Evolutionary conservation across 306 rosid genomes (phyloP), one percentile per base, ranked within the genome.

Genomic region (Ammopiptanthus mongolicus): DNA sequence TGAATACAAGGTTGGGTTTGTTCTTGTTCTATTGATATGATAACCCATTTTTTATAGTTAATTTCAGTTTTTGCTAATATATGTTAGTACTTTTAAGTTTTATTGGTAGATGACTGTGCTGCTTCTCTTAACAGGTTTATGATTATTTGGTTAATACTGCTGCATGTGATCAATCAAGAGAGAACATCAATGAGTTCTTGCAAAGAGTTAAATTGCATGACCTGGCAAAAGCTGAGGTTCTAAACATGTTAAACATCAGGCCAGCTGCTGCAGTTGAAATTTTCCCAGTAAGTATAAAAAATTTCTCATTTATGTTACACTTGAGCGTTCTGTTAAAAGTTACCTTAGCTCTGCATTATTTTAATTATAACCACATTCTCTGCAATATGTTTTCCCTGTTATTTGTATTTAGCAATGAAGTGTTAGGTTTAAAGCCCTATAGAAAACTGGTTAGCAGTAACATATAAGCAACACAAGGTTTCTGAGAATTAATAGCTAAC

Each of bases 151-250:
- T 74, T 80, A 52, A 53, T 19, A 88, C 86, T 75, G 75, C 89
- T 69, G 92, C 91, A 29, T 14, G 71, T 73, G 48, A 47, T 78
- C 96, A 89, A 80, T 85, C 88, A 25, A 88, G 78, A 63, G 90
- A 89, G 79, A 65, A 37, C 65, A 41, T 91, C 79, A 25, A 50
- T 5, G 91, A 83, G 50, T 91, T 91, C 81, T 46, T 85, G 69
- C 78, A 59, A 25, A 82, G 76, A 69, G 81, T 85, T 75, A 87
- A 71, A 69, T 71, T 21, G 28, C 85, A 74, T 76, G 87, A 85
- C 64, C 89, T 94, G 28, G 91, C 93, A 11, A 83, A 89, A 83
- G 90, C 92, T 51, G 96, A 87, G 85, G 29, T 94, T 75, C 86
- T 94, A 60, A 94, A 94, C 71, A 82, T 94, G 67, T 11, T 91